Percentiles rank a stretch among this genome's conserved stretches.
Evolutionary conservation across 441 rosid species (phyloP).

Genomic region (Bruguiera hainesii): DNA sequence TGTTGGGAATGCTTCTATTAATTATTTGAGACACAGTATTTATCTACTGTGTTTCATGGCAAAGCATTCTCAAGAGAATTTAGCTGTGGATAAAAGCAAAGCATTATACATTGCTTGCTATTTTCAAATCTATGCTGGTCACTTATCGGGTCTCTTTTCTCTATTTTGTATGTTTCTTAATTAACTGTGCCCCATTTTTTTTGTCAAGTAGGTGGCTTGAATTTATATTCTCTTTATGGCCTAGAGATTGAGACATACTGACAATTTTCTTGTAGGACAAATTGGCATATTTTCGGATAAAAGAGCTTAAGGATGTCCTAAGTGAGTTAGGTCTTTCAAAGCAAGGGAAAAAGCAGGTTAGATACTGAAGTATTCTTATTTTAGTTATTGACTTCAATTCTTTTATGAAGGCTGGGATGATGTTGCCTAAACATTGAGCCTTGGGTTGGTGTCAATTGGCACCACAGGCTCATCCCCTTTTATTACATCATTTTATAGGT

Average conservation of each 20-base stretch:
- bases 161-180: too few relatives aligned
- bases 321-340: slow-evolving; percentile 83
- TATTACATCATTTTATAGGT: too few relatives aligned
- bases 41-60: too few relatives aligned
- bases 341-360: slow-evolving; percentile 97
- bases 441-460: not conserved
- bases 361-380: slow-evolving; percentile 11
- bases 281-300: slow-evolving; percentile 78
- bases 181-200: not conserved
- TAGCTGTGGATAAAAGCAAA: too few relatives aligned
- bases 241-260: not conserved
- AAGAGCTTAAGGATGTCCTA: slow-evolving; percentile 95
- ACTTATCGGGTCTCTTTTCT: not conserved
- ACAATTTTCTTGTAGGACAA: slow-evolving; percentile 51
- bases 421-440: not conserved
- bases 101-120: too few relatives aligned
- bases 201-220: not conserved
- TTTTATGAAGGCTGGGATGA: not conserved
- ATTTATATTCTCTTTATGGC: not conserved
- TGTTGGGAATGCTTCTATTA: too few relatives aligned
- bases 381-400: not conserved
- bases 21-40: too few relatives aligned
- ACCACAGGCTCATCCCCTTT: too few relatives aligned
- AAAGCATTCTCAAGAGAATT: too few relatives aligned
- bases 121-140: too few relatives aligned